A percentile compares a stretch with the other conserved stretches of the same genome.
These are phyloP conservation scores for Mucor piriformis DNA, from an alignment of 371 early-diverging fungal genomes.

Conservation along the genomic window DNA sequence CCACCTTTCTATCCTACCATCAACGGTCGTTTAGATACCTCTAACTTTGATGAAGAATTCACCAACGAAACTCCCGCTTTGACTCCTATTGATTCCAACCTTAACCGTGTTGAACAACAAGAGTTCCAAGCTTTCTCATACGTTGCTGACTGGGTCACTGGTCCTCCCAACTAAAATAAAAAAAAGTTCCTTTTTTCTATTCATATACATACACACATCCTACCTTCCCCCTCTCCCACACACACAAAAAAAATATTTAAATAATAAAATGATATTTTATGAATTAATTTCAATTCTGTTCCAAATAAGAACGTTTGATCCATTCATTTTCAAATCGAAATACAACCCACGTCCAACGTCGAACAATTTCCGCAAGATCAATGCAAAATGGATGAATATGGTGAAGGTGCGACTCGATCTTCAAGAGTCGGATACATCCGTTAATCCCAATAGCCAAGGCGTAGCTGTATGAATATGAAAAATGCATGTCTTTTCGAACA, in stretches of 20 bases:
- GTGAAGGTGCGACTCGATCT: constrained; percentile 58
- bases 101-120: constrained; percentile 81
- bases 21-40: constrained; percentile 79
- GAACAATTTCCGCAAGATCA: constrained; percentile 72
- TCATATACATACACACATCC: not conserved
- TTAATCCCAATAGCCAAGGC: not conserved
- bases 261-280: too few relatives aligned
- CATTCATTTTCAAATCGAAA: constrained; percentile 83
- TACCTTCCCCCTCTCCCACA: not conserved
- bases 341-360: constrained; percentile 90
- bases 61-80: constrained; percentile 87
- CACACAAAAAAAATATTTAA: not conserved
- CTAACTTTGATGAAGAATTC: constrained; percentile 96
- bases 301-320: constrained; percentile 42
- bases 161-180: constrained; percentile 3
- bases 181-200: not conserved
- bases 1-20: constrained; percentile 91
- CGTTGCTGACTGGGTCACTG: constrained; percentile 83
- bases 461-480: not conserved
- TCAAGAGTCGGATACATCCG: constrained; percentile 54
- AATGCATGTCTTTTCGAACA: not conserved
- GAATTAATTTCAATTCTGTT: too few relatives aligned
- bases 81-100: constrained; percentile 84
- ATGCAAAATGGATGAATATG: constrained; percentile 61
- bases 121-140: constrained; percentile 93